These are phyloP conservation scores for Pseudogymnoascus sp. DNA, from an alignment of 2,329 filamentous ascomycete species.

Conservation along the genomic window DNA sequence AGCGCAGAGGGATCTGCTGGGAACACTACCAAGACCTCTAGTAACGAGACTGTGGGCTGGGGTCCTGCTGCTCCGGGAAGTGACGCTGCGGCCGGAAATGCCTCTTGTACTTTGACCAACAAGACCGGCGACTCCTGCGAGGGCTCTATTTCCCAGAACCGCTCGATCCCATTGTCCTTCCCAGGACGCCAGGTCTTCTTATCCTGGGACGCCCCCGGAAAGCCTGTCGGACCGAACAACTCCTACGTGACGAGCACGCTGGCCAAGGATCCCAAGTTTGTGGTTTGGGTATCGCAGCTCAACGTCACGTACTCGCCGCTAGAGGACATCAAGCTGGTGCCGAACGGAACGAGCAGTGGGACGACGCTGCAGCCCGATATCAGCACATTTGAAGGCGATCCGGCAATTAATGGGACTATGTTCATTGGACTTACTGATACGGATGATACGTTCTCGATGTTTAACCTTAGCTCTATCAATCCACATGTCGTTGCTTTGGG, in stretches of 20 bases:
- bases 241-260: slow-evolving; percentile 63
- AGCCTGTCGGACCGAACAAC: slow-evolving; percentile 70
- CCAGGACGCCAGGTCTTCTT: slow-evolving; percentile 66
- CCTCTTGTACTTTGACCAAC: slow-evolving; percentile 52
- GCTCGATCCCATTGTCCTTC: slow-evolving; percentile 63
- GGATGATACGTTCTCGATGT: slow-evolving; percentile 63
- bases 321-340: slow-evolving; percentile 38
- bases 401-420: slow-evolving; percentile 66
- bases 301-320: slow-evolving; percentile 64
- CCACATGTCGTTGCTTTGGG: slow-evolving; percentile 66
- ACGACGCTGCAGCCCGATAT: slow-evolving; percentile 64
- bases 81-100: slow-evolving; percentile 34
- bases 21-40: slow-evolving; percentile 42
- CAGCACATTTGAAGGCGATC: slow-evolving; percentile 58
- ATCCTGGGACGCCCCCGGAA: slow-evolving; percentile 64
- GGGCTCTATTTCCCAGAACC: slow-evolving; percentile 61
- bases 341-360: slow-evolving; percentile 29
- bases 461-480: slow-evolving; percentile 68
- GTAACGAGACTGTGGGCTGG: slow-evolving; percentile 57
- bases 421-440: slow-evolving; percentile 70
- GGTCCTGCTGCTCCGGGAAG: slow-evolving; percentile 32
- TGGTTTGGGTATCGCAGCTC: slow-evolving; percentile 71
- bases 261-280: slow-evolving; percentile 55
- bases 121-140: slow-evolving; percentile 49
- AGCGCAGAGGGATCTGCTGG: background rate